phyloP scores from a whole-genome alignment of 305 asterid species.

The Solanum chacoense region DNA sequence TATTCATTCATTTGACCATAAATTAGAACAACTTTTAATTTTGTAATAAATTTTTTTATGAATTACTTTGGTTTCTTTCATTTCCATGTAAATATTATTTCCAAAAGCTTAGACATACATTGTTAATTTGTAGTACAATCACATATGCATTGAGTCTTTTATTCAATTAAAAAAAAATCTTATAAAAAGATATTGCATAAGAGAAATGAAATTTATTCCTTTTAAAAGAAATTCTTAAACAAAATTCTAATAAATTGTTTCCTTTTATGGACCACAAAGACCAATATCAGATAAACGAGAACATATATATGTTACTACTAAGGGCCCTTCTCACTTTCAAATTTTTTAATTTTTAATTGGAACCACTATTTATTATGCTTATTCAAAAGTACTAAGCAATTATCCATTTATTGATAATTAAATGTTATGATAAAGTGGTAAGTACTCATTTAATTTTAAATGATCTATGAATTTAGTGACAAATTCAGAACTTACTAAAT shows the following conservation, averaged over 20 bases:
- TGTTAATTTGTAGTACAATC: no score
- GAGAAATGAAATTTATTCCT: no score
- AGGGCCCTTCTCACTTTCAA: not conserved
- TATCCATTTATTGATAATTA: not conserved
- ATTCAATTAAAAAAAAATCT: no score
- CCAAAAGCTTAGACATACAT: not conserved
- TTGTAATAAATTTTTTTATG: not conserved
- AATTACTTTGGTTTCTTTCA: not conserved
- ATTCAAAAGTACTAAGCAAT: not conserved
- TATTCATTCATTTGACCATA: not conserved
- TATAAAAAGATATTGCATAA: no score
- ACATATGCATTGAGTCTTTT: no score
- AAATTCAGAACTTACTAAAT: no score
- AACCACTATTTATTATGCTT: not conserved
- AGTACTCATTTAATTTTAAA: not conserved
- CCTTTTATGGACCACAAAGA: no score
- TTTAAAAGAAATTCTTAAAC: no score
- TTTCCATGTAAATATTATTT: not conserved
- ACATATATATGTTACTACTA: not conserved
- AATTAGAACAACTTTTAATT: not conserved
- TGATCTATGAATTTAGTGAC: no score
- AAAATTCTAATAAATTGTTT: no score
- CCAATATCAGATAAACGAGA: no score
- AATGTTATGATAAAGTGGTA: not conserved
- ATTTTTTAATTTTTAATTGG: not conserved